Conservation (phyloP, 495 filamentous ascomycete species). For the Penicillium cinerascens region DNA sequence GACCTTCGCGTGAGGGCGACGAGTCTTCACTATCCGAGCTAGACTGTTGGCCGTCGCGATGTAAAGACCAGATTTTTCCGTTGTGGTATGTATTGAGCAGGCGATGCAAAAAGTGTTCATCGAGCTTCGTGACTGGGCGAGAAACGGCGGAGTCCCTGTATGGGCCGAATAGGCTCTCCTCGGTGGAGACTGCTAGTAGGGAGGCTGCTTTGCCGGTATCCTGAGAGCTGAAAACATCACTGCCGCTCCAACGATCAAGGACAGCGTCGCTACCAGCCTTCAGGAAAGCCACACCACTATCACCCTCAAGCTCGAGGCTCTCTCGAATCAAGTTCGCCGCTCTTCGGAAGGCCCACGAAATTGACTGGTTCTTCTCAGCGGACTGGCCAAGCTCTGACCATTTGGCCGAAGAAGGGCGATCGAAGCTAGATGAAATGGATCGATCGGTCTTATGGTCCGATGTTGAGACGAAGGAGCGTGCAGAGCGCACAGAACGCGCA, state of each 20-base stretch:
- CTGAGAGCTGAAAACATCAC: slow-evolving; percentile 21
- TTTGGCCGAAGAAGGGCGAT: no score
- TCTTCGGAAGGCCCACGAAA: slow-evolving; percentile 46
- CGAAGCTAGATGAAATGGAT: slow-evolving; percentile 13
- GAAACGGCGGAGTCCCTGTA: slow-evolving; percentile 15
- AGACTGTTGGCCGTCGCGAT: slow-evolving; percentile 43
- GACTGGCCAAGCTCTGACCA: no score
- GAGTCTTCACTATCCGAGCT: slow-evolving; percentile 37
- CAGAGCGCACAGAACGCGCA: no score
- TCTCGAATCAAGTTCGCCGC: slow-evolving; percentile 57
- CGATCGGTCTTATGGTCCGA: slow-evolving; percentile 26
- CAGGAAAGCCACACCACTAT: slow-evolving; percentile 52
- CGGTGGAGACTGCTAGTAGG: slow-evolving; percentile 32
- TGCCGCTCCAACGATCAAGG: slow-evolving; percentile 22
- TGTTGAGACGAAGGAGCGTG: slow-evolving; percentile 20
- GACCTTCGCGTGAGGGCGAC: slow-evolving; percentile 21
- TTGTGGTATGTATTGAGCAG: slow-evolving; percentile 55
- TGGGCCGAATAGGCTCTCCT: slow-evolving; percentile 26
- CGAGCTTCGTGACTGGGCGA: slow-evolving; percentile 28
- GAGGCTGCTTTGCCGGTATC: slow-evolving; percentile 25
- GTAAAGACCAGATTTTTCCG: slow-evolving; percentile 62
- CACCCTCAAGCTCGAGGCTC: slow-evolving; percentile 46
- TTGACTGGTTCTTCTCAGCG: not conserved
- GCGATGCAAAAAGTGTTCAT: slow-evolving; percentile 41
- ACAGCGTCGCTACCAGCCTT: slow-evolving; percentile 28